Base-by-base conservation (phyloP, 2,329 filamentous ascomycete species). In the Arachnomyces sp. region DNA sequence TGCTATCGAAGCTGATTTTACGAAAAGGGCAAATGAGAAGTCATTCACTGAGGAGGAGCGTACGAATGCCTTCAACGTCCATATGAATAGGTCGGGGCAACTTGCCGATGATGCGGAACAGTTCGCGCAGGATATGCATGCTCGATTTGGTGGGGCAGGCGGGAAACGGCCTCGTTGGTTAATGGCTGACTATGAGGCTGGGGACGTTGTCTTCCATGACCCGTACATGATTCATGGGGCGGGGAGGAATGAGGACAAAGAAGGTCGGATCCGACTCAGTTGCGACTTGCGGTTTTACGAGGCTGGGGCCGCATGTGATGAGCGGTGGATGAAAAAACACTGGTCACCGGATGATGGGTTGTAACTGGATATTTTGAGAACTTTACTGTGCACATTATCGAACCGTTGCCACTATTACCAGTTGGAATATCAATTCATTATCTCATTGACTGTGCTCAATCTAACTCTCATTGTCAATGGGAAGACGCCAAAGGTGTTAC, bases 241-340 rank as follows among this genome's bases (percentile, higher is more conserved):
- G 15, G 54, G 57, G 7, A 60, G 57, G 42, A 68, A 68, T 48
- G 57, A 67, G 42, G 66, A 69, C 48, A 45, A 52, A 8, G 28
- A 50, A 7, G 56, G 59, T 8, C 51, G 58, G 31, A 68, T 68
- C 34, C 43, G 65, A 36, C 40, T 70, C 42, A 61, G 58, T 40
- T 66, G 63, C 3, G 66, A 70, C 53, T 45, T 70, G 45, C 49
- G 64, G 30, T 68, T 66, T 48, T 64, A 62, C 45, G 61, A 64
- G 31, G 54, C 59, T 34, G 60, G 56, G 9, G 49, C 50, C 6
- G 42, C 46, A 12, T 43, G 57, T 15, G 59, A 65, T 44, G 48
- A 59, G 43, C 53, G 56, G 40, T 63, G 64, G 54, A 63, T 61
- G 56, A 42, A 43, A 12, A 54, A 52, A 25, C 51, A 58, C 29